Conservation (phyloP, 1,284 basidiomycete species). For the Limonomyces culmigenus region DNA sequence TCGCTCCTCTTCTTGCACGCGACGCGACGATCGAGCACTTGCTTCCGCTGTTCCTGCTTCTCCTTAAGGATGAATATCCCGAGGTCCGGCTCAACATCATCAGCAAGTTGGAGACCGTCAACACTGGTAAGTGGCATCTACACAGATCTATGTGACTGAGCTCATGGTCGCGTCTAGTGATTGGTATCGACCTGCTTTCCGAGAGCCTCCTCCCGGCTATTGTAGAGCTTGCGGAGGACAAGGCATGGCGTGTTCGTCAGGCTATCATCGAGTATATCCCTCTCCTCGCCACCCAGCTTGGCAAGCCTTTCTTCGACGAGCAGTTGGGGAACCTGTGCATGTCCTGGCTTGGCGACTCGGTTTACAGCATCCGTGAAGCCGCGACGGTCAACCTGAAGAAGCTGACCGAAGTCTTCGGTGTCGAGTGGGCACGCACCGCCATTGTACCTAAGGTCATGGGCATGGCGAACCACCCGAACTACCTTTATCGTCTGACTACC, state of each 20-base stretch:
- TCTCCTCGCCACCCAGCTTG: constrained; percentile 90
- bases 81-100: constrained; percentile 98
- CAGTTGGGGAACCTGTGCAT: constrained; percentile 95
- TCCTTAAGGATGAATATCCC: constrained; percentile 97
- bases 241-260: constrained; percentile 98
- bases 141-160: constrained; percentile 1
- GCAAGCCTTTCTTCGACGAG: constrained; percentile 96
- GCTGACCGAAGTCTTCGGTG: constrained; percentile 95
- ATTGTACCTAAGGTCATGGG: constrained; percentile 97
- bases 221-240: constrained; percentile 96
- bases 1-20: constrained; percentile 89
- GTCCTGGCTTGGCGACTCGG: constrained; percentile 98
- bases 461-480: constrained; percentile 96
- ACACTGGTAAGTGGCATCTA: constrained; percentile 46
- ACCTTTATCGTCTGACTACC: constrained; percentile 97
- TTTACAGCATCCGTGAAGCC: constrained; percentile 95
- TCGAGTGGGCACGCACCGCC: constrained; percentile 89
- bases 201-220: constrained; percentile 96
- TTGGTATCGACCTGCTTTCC: constrained; percentile 91
- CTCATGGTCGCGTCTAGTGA: constrained; percentile 51
- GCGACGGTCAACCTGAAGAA: constrained; percentile 96
- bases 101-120: constrained; percentile 95
- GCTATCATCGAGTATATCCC: constrained; percentile 99
- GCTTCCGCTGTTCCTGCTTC: constrained; percentile 90
- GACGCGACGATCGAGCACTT: constrained; percentile 94